Evolutionary conservation across 1,139 yeast genomes (phyloP).

Genomic region (Taphrina wiesneri): DNA sequence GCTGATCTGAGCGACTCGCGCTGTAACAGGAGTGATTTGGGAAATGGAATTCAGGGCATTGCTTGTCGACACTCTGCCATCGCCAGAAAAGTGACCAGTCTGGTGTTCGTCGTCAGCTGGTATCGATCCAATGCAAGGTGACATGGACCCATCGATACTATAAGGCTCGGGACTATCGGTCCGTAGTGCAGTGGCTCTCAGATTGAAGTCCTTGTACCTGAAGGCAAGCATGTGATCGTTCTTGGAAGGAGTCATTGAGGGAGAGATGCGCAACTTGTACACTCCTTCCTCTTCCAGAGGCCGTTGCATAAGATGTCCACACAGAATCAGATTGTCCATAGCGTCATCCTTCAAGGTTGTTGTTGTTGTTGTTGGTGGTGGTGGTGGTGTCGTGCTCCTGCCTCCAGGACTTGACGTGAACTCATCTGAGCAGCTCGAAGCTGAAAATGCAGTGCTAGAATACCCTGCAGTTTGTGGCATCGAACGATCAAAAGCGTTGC

Average conservation of each 20-base stretch:
- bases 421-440: background rate
- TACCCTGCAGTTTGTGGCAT: background rate
- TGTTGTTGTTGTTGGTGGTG: background rate
- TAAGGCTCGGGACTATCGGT: background rate
- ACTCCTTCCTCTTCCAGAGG: background rate
- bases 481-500: constrained; percentile 14
- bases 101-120: background rate
- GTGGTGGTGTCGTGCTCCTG: background rate
- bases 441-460: background rate
- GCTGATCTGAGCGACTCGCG: background rate
- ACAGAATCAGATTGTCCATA: background rate
- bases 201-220: constrained; percentile 2
- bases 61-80: background rate
- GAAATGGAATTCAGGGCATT: background rate
- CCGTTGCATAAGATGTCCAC: too few species aligned
- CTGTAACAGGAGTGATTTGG: background rate
- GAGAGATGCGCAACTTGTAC: constrained; percentile 12
- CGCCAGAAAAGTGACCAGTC: background rate
- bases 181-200: background rate
- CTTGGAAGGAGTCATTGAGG: background rate
- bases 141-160: background rate
- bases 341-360: background rate
- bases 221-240: constrained; percentile 5
- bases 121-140: background rate
- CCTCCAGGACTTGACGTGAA: background rate